Percentiles rank a stretch among this genome's conserved stretches.
Conservation (phyloP, 495 filamentous ascomycete species). For the Neurospora intermedia region DNA sequence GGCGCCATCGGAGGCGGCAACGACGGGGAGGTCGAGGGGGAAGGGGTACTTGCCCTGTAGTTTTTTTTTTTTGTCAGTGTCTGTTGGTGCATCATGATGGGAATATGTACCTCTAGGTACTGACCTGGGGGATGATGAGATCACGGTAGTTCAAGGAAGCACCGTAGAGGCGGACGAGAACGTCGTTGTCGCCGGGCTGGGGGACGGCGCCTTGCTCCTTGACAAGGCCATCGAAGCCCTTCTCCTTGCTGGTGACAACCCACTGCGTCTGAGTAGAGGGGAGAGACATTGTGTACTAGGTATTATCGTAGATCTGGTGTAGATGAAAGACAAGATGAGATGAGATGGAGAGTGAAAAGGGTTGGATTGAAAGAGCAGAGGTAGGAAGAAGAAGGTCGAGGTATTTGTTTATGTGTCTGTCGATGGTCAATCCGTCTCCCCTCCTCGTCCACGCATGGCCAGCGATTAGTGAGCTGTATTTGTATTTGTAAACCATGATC, state of each 20-base stretch:
- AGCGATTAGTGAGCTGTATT: background rate
- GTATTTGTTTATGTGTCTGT: background rate
- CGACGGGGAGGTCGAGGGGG: constrained; percentile 42
- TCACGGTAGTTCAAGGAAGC: constrained; percentile 80
- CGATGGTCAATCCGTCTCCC: background rate
- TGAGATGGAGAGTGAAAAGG: background rate
- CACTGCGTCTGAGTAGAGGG: constrained; percentile 53
- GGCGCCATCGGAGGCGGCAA: constrained; percentile 69
- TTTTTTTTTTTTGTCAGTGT: background rate
- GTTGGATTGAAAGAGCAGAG: background rate
- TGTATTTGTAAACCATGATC: background rate
- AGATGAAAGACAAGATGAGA: background rate
- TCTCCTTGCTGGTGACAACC: constrained; percentile 43
- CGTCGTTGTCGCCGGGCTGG: constrained; percentile 54
- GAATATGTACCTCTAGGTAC: no score
- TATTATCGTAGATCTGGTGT: background rate
- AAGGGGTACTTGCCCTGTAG: constrained; percentile 58
- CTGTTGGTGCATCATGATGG: no score
- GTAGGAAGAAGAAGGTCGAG: background rate
- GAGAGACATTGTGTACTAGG: constrained; percentile 13
- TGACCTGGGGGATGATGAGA: constrained; percentile 61
- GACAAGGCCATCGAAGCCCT: constrained; percentile 52
- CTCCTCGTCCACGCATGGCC: background rate
- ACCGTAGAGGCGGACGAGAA: constrained; percentile 64
- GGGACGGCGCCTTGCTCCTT: constrained; percentile 42